Conservation (phyloP, 1,139 yeast genomes). For the Candida dubliniensis region DNA sequence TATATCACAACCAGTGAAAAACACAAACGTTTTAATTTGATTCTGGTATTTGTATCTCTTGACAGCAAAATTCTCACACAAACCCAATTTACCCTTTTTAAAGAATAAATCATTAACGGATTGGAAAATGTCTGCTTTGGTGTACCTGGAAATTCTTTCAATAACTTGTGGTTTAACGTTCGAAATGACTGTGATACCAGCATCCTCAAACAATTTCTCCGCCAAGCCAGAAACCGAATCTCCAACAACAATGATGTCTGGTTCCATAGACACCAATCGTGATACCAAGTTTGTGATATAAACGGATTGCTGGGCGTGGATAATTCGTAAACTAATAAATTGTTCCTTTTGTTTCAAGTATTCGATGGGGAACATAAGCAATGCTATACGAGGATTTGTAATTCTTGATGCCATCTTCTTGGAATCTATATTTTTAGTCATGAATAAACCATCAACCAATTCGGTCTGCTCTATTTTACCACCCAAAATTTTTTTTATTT, state of each 20-base stretch:
- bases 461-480: slow-evolving; percentile 61
- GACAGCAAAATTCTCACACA: slow-evolving; percentile 71
- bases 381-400: slow-evolving; percentile 68
- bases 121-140: slow-evolving; percentile 75
- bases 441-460: slow-evolving; percentile 75
- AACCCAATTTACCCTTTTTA: slow-evolving; percentile 63
- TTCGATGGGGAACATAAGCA: slow-evolving; percentile 88
- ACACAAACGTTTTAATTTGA: slow-evolving; percentile 68
- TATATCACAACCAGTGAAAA: slow-evolving; percentile 73
- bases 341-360: slow-evolving; percentile 71
- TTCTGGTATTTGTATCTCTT: slow-evolving; percentile 59
- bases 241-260: slow-evolving; percentile 78
- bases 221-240: slow-evolving; percentile 87
- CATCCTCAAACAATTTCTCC: slow-evolving; percentile 63
- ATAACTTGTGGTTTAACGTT: slow-evolving; percentile 83
- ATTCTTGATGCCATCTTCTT: slow-evolving; percentile 72
- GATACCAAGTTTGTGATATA: slow-evolving; percentile 80
- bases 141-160: slow-evolving; percentile 74
- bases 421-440: slow-evolving; percentile 82
- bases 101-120: slow-evolving; percentile 49
- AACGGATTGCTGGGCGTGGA: slow-evolving; percentile 85
- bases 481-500: slow-evolving; percentile 81
- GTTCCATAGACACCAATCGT: slow-evolving; percentile 72
- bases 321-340: slow-evolving; percentile 79
- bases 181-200: slow-evolving; percentile 75